Conservation (phyloP, 345 rosid genomes). For the Noccaea caerulescens region DNA sequence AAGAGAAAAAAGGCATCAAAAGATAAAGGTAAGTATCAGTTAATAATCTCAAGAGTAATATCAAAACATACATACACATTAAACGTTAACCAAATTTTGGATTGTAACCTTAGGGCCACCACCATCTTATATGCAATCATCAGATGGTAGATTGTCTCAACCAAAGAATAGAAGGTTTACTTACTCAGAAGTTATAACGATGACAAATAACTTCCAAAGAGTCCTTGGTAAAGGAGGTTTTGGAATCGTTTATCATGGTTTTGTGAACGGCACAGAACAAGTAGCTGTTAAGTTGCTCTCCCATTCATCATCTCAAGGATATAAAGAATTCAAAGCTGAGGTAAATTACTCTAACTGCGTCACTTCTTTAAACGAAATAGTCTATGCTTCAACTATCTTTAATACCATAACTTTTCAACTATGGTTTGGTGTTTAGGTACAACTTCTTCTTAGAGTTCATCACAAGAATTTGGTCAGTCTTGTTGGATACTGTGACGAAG, state of each 20-base stretch:
- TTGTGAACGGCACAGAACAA: slow-evolving; percentile 36
- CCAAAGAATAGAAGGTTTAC: slow-evolving; percentile 44
- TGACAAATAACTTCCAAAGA: slow-evolving; percentile 55
- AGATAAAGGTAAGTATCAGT: slow-evolving; percentile 13
- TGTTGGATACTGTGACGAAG: slow-evolving; percentile 52
- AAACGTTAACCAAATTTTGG: not conserved
- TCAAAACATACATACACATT: not conserved
- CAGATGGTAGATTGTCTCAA: slow-evolving; percentile 30
- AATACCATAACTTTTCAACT: not conserved
- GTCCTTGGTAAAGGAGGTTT: slow-evolving; percentile 64
- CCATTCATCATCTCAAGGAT: slow-evolving; percentile 47
- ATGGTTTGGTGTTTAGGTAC: slow-evolving; percentile 43
- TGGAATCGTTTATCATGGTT: slow-evolving; percentile 62
- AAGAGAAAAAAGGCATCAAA: slow-evolving; percentile 38
- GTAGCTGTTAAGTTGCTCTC: slow-evolving; percentile 52
- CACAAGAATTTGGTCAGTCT: slow-evolving; percentile 58
- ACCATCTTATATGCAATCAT: slow-evolving; percentile 12
- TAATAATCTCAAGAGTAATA: not conserved
- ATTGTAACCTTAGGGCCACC: slow-evolving; percentile 14
- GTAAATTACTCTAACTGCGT: slow-evolving; percentile 23
- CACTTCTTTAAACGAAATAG: not conserved
- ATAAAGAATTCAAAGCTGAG: slow-evolving; percentile 49
- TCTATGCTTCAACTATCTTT: not conserved
- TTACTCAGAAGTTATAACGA: slow-evolving; percentile 42
- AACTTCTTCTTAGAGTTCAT: slow-evolving; percentile 60